These are phyloP conservation scores for Dendrobium huoshanense DNA, from an alignment of 106 monocot genomes.

Conservation along the genomic window DNA sequence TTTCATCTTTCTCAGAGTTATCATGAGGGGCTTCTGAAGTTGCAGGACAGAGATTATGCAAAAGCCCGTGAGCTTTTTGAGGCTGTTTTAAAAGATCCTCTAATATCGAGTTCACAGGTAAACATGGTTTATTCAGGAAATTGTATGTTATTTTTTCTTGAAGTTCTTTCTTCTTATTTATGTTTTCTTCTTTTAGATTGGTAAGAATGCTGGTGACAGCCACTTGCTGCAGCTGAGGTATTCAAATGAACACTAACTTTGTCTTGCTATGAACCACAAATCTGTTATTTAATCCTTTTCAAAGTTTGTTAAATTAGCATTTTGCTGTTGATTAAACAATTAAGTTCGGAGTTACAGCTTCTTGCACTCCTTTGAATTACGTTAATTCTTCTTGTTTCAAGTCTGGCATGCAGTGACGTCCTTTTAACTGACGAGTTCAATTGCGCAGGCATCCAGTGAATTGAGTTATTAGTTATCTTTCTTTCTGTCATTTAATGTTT, in stretches of 20 bases:
- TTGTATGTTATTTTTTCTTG: neutral
- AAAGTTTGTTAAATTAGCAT: neutral
- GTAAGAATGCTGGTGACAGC: slow-evolving; percentile 38
- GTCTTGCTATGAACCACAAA: neutral
- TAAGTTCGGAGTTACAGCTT: neutral
- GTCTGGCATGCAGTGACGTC: neutral
- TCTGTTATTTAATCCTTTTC: neutral
- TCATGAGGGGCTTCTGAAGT: slow-evolving; percentile 83
- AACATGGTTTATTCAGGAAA: neutral
- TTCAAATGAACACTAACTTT: slow-evolving; percentile 6
- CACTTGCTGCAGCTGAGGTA: slow-evolving; percentile 83
- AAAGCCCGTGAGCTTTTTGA: slow-evolving; percentile 83
- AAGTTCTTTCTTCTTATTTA: neutral
- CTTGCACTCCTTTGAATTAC: neutral
- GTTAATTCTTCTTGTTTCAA: neutral
- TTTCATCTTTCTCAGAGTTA: slow-evolving; percentile 94
- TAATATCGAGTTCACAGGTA: slow-evolving; percentile 59
- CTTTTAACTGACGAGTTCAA: neutral
- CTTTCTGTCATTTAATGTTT: neutral
- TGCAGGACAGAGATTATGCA: slow-evolving; percentile 72
- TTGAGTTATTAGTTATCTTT: neutral
- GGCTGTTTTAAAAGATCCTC: slow-evolving; percentile 79
- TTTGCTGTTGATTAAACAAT: neutral
- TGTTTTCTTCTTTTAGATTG: slow-evolving; percentile 26
- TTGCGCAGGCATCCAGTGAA: neutral